Evolutionary conservation across 192 early-diverging fungal genomes (phyloP).

Genomic region (Linnemannia elongata): DNA sequence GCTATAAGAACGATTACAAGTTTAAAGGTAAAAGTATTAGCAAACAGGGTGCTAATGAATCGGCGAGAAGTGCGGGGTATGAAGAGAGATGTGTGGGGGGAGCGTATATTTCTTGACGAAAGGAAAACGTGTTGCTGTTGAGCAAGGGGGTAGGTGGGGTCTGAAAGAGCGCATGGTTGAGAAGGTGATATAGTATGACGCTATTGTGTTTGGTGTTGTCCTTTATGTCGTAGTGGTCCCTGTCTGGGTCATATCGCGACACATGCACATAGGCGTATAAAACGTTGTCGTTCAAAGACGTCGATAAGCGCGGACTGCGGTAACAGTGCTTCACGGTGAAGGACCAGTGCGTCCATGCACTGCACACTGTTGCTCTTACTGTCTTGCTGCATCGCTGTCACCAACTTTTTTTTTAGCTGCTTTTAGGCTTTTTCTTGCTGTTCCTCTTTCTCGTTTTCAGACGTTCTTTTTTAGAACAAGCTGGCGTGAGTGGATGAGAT

Average conservation of each 20-base stretch:
- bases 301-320: neutral
- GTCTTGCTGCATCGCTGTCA: no score
- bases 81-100: neutral
- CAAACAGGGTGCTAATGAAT: neutral
- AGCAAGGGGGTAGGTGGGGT: neutral
- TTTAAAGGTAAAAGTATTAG: neutral
- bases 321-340: neutral
- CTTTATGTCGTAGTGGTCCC: neutral
- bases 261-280: neutral
- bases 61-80: neutral
- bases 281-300: neutral
- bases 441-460: no score
- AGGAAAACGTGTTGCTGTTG: neutral
- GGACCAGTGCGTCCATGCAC: no score
- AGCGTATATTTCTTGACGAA: neutral
- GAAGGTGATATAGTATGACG: neutral
- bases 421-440: no score
- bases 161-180: neutral
- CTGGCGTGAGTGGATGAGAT: no score
- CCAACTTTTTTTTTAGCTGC: no score
- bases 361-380: no score
- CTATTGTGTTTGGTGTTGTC: neutral
- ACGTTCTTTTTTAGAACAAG: no score
- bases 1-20: conserved; percentile 42
- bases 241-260: neutral